Conservation (phyloP, 768 basidiomycete genomes). For the Chalciporus chontae region DNA sequence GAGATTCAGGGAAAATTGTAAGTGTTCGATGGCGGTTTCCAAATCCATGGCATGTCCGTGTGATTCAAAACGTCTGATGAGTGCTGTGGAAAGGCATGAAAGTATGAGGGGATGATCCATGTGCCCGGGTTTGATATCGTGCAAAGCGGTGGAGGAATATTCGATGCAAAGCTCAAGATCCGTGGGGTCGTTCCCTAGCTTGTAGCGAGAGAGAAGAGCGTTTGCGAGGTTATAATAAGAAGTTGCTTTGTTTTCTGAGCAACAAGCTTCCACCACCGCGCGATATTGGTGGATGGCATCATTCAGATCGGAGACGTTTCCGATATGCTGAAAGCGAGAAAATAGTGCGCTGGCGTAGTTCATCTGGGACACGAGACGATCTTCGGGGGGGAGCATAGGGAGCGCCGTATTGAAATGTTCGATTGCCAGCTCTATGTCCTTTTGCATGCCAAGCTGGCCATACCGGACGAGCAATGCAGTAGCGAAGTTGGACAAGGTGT, state of each 20-base stretch:
- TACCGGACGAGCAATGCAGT: constrained; percentile 27
- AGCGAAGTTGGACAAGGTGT: constrained; percentile 28
- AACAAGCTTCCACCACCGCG: constrained; percentile 16
- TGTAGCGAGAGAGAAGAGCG: constrained; percentile 29
- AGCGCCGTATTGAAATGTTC: constrained; percentile 22
- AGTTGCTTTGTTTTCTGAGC: constrained; percentile 15
- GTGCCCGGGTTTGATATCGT: constrained; percentile 13
- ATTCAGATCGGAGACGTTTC: constrained; percentile 20
- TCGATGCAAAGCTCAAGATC: constrained; percentile 25
- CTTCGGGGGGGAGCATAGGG: constrained; percentile 14
- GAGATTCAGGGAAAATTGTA: constrained; percentile 19
- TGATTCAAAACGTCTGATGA: constrained; percentile 22
- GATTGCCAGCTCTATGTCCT: constrained; percentile 31
- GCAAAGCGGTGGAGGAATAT: constrained; percentile 17
- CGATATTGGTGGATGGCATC: constrained; percentile 24
- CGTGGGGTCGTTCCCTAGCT: constrained; percentile 11
- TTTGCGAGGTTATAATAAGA: constrained; percentile 30
- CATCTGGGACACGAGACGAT: constrained; percentile 23
- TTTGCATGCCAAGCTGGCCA: constrained; percentile 15
- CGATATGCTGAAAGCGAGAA: constrained; percentile 23
- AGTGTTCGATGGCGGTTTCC: constrained; percentile 25
- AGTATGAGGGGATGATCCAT: constrained; percentile 15
- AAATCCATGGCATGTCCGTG: constrained; percentile 21
- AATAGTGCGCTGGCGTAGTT: constrained; percentile 29
- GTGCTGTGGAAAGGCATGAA: constrained; percentile 21